Evolutionary conservation across 495 filamentous ascomycete genomes (phyloP).

Genomic region (Neurospora sp.): DNA sequence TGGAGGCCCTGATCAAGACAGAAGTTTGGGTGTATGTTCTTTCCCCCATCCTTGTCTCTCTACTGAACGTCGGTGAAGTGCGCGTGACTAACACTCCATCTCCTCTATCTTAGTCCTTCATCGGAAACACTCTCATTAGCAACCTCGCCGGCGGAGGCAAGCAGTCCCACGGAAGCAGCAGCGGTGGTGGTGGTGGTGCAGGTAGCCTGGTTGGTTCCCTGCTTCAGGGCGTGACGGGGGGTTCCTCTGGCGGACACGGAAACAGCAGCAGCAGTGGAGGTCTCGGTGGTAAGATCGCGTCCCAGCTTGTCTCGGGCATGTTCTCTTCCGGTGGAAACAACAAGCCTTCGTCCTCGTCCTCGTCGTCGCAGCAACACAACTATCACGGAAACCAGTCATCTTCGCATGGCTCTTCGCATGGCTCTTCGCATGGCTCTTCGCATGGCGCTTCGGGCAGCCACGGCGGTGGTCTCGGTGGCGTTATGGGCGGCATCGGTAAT

Average conservation of each 20-base stretch:
- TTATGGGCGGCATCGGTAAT: conserved; percentile 34
- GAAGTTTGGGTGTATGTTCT: conserved; percentile 36
- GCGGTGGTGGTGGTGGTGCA: conserved; percentile 23
- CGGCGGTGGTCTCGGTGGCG: conserved; percentile 29
- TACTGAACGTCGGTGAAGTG: neutral
- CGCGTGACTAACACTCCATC: neutral
- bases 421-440: conserved; percentile 14
- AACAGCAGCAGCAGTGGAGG: conserved; percentile 24
- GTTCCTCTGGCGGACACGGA: conserved; percentile 18
- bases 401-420: conserved; percentile 11
- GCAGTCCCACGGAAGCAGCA: neutral
- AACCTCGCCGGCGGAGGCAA: conserved; percentile 7
- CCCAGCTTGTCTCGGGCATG: conserved; percentile 34
- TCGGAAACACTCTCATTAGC: conserved; percentile 17
- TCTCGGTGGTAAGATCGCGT: conserved; percentile 33
- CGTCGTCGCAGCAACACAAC: conserved; percentile 21
- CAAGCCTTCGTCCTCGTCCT: conserved; percentile 14
- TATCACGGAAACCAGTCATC: conserved; percentile 24
- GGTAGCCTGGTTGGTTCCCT: conserved; percentile 26
- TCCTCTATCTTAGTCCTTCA: conserved; percentile 9
- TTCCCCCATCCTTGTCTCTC: neutral
- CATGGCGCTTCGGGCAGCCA: conserved; percentile 12
- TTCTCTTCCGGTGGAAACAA: conserved; percentile 27
- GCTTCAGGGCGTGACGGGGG: conserved; percentile 19
- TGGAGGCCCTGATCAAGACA: conserved; percentile 26